Evolutionary conservation across 2,329 filamentous ascomycete genomes (phyloP).

Genomic region (Colletotrichum orbiculare): DNA sequence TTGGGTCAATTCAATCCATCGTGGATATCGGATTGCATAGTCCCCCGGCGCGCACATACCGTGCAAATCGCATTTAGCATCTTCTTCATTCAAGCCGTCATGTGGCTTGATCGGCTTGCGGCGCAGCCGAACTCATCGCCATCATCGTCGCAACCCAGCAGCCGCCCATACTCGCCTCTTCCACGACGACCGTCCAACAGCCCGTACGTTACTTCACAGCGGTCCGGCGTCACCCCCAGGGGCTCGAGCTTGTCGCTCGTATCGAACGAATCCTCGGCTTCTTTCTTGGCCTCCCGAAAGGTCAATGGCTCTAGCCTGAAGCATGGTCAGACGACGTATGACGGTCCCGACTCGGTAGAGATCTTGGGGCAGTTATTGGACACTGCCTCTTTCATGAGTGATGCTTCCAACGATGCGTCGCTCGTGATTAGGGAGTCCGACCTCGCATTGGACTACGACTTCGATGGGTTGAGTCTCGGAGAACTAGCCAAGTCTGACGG

Average conservation of each 20-base stretch:
- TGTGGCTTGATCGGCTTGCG: slow-evolving; percentile 93
- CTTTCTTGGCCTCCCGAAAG: slow-evolving; percentile 74
- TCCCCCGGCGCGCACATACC: background rate
- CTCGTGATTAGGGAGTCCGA: slow-evolving; percentile 58
- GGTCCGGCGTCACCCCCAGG: slow-evolving; percentile 75
- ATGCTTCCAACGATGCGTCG: slow-evolving; percentile 28
- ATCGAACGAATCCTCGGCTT: slow-evolving; percentile 81
- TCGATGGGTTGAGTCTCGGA: slow-evolving; percentile 79
- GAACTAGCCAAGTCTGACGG: slow-evolving; percentile 67
- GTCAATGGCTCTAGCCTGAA: slow-evolving; percentile 76
- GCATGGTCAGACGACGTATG: slow-evolving; percentile 62
- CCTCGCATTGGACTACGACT: slow-evolving; percentile 77
- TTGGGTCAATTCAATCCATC: background rate
- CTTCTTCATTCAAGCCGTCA: slow-evolving; percentile 49
- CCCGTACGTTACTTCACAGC: slow-evolving; percentile 74
- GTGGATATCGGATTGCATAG: slow-evolving; percentile 18
- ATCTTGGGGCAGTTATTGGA: slow-evolving; percentile 68
- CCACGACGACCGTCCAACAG: slow-evolving; percentile 75
- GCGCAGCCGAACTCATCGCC: slow-evolving; percentile 72
- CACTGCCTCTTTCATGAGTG: slow-evolving; percentile 37
- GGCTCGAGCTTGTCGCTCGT: slow-evolving; percentile 83
- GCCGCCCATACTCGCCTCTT: slow-evolving; percentile 78
- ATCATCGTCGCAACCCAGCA: slow-evolving; percentile 61
- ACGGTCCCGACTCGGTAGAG: slow-evolving; percentile 76
- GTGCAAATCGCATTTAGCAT: slow-evolving; percentile 33